These are phyloP conservation scores for Myrica gale DNA, from an alignment of 306 rosid genomes.

Conservation along the genomic window DNA sequence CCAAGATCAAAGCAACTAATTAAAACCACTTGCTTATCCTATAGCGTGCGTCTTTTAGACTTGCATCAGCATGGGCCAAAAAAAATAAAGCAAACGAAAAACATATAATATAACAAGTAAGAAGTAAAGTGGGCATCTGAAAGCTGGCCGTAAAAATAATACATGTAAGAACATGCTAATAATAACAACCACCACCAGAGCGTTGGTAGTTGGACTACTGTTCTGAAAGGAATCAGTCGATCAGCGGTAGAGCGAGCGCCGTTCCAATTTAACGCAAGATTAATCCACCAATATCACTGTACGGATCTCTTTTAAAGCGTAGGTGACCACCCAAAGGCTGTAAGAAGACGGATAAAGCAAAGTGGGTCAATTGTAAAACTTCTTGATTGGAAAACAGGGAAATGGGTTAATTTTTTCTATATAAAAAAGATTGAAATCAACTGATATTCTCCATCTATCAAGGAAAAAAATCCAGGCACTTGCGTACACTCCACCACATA, in stretches of 20 bases:
- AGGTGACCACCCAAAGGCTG: not conserved
- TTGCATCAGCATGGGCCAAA: no score
- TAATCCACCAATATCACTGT: not conserved
- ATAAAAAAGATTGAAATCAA: not conserved
- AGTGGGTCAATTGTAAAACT: not conserved
- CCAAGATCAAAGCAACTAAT: no score
- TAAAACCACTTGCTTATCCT: no score
- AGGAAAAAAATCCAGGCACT: constrained; percentile 7
- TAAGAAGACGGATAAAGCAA: not conserved
- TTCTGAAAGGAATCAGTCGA: no score
- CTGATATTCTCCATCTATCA: not conserved
- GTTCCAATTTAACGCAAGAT: not conserved
- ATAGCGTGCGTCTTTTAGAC: no score
- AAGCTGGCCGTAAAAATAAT: no score
- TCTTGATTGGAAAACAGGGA: not conserved
- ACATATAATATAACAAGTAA: no score
- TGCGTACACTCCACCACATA: constrained; percentile 15
- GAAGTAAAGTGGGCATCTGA: no score
- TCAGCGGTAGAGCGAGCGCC: not conserved
- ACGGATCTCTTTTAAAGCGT: not conserved
- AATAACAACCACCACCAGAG: no score
- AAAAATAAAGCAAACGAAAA: no score
- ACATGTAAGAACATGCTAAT: no score
- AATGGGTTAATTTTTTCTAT: not conserved
- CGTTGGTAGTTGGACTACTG: no score